These are phyloP conservation scores for Immersiporthe knoxdaviesiana DNA, from an alignment of 2,329 filamentous ascomycete species.

Conservation along the genomic window DNA sequence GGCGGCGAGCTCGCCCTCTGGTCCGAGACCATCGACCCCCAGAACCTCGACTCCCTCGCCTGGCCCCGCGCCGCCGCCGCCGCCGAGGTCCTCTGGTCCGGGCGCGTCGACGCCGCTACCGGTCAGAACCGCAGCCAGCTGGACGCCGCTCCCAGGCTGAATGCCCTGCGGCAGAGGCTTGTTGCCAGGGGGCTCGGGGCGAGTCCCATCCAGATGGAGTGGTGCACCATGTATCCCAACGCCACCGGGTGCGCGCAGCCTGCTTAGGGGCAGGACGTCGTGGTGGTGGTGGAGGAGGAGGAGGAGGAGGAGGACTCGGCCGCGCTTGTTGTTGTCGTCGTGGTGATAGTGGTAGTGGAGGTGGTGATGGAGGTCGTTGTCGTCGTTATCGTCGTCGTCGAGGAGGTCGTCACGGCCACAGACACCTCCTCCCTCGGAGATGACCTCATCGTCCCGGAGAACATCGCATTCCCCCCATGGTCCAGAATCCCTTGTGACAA, in stretches of 20 bases:
- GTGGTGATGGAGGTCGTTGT: not conserved
- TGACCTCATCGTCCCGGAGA: not conserved
- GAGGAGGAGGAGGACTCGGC: conserved; percentile 4
- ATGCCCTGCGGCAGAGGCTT: conserved; percentile 77
- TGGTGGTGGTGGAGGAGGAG: no score
- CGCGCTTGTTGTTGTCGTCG: not conserved
- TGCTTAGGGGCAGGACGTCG: conserved; percentile 20
- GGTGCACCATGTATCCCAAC: conserved; percentile 65
- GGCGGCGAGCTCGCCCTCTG: conserved; percentile 84
- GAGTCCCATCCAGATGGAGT: conserved; percentile 71
- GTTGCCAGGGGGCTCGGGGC: conserved; percentile 68
- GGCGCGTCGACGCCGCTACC: conserved; percentile 60
- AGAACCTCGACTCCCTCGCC: conserved; percentile 74
- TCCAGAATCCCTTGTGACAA: not conserved
- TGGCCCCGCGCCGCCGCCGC: conserved; percentile 79
- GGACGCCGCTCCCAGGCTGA: conserved; percentile 69
- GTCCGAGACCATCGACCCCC: conserved; percentile 76
- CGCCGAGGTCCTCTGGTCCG: conserved; percentile 81
- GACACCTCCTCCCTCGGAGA: not conserved
- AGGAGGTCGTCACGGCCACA: not conserved
- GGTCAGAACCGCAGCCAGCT: conserved; percentile 74
- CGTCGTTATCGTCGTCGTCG: not conserved
- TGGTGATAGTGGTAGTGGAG: not conserved
- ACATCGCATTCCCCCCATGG: no score
- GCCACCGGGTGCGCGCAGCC: conserved; percentile 49